Conservation (phyloP, 2,329 filamentous ascomycete genomes). For the Clarireedia hainanense region DNA sequence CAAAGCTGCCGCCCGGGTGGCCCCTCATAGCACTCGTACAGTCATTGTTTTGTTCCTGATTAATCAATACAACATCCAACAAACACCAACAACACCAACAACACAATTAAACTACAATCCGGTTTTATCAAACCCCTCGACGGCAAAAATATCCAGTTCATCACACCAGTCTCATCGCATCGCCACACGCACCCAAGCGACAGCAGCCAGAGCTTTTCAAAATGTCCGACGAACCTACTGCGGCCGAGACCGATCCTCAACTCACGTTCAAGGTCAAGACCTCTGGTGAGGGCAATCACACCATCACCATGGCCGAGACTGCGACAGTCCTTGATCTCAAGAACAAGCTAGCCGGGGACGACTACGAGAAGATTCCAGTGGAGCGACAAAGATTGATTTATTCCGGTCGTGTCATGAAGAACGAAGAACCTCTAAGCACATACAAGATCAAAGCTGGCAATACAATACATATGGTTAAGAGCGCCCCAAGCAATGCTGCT, state of each 20-base stretch:
- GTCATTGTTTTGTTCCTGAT: neutral
- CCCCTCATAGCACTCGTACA: too few species aligned
- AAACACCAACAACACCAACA: too few species aligned
- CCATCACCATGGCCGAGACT: conserved; percentile 68
- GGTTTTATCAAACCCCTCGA: too few species aligned
- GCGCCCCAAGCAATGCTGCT: conserved; percentile 63
- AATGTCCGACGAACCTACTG: conserved; percentile 49
- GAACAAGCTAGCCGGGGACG: conserved; percentile 70
- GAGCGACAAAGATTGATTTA: conserved; percentile 95
- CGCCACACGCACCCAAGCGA: neutral
- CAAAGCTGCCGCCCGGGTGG: neutral
- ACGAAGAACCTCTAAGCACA: conserved; percentile 72
- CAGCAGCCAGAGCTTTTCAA: conserved; percentile 17
- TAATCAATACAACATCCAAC: neutral
- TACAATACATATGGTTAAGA: conserved; percentile 94
- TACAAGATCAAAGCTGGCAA: conserved; percentile 97
- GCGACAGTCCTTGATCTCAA: conserved; percentile 83
- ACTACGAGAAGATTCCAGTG: conserved; percentile 78
- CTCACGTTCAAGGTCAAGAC: conserved; percentile 97
- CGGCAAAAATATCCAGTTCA: neutral
- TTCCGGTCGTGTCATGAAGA: conserved; percentile 93
- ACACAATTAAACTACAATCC: too few species aligned
- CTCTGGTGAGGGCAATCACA: conserved; percentile 82
- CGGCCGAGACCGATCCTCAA: conserved; percentile 55
- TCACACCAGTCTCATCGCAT: neutral